Percentiles rank a stretch among this genome's conserved stretches.
These are phyloP conservation scores for Penicillium goetzii DNA, from an alignment of 495 filamentous ascomycete genomes.

Conservation along the genomic window DNA sequence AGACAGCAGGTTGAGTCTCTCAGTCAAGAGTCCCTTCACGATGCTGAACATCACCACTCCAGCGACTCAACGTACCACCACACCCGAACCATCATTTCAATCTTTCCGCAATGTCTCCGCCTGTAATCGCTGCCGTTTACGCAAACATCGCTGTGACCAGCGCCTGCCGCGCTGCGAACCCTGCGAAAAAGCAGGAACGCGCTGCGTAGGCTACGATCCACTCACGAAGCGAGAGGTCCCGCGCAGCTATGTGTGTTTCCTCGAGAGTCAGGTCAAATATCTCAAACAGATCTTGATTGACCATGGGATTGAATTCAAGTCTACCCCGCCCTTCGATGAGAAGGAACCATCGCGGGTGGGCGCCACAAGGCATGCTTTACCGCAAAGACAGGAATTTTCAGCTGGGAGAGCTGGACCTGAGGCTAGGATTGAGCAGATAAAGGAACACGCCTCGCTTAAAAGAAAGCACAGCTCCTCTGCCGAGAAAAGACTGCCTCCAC, in stretches of 20 bases:
- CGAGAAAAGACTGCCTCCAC: background rate
- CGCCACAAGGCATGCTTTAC: background rate
- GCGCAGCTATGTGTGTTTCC: slow-evolving; percentile 89
- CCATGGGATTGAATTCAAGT: background rate
- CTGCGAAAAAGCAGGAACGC: slow-evolving; percentile 83
- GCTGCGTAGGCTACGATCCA: slow-evolving; percentile 91
- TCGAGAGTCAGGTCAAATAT: slow-evolving; percentile 80
- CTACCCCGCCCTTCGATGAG: background rate
- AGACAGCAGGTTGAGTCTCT: background rate
- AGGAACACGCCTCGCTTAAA: background rate
- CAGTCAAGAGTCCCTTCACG: background rate
- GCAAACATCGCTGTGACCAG: slow-evolving; percentile 94
- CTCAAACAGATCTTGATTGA: slow-evolving; percentile 67
- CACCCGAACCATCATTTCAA: background rate
- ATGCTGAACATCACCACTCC: background rate
- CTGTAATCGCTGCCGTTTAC: slow-evolving; percentile 85
- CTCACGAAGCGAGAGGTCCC: slow-evolving; percentile 93
- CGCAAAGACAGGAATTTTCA: background rate
- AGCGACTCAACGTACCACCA: background rate
- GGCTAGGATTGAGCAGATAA: background rate
- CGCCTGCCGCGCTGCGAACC: slow-evolving; percentile 81
- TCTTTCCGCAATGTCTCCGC: slow-evolving; percentile 91
- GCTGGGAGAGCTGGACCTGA: background rate
- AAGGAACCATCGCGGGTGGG: background rate
- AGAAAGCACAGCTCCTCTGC: background rate